Conservation (phyloP, 352 stramenopile species). For the Phytopythium chamaehyphon region DNA sequence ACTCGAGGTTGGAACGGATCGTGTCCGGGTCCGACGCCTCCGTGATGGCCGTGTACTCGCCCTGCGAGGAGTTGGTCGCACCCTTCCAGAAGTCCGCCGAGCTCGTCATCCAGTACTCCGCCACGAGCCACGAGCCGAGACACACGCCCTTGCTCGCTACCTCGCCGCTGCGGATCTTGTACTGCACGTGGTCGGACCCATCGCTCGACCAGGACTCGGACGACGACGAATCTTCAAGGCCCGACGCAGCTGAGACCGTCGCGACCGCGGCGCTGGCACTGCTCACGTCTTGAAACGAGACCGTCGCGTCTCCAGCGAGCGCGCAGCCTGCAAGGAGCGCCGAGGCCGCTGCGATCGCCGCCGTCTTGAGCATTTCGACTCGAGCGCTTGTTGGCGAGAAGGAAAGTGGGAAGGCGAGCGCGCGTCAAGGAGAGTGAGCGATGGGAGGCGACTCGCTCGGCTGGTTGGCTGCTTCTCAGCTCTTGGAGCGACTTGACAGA, state of each 20-base stretch:
- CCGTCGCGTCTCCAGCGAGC: neutral
- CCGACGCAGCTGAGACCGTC: neutral
- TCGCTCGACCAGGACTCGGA: constrained; percentile 4
- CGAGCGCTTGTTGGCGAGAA: too few relatives aligned
- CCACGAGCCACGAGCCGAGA: constrained; percentile 73
- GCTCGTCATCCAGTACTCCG: constrained; percentile 77
- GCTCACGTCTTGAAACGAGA: constrained; percentile 6
- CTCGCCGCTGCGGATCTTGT: constrained; percentile 47
- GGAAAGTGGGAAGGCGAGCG: too few relatives aligned
- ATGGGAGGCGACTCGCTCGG: too few relatives aligned
- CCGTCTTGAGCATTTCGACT: too few relatives aligned
- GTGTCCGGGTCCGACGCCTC: constrained; percentile 25
- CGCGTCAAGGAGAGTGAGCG: too few relatives aligned
- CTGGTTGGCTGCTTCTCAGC: too few relatives aligned
- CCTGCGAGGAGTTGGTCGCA: constrained; percentile 30
- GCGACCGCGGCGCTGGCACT: neutral
- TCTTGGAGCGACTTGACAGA: too few relatives aligned
- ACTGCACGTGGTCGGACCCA: constrained; percentile 37
- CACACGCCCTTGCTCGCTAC: constrained; percentile 60
- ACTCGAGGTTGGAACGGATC: constrained; percentile 38
- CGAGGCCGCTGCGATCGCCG: too few relatives aligned
- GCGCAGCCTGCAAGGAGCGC: too few relatives aligned
- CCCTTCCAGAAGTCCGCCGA: constrained; percentile 54
- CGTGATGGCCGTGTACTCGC: constrained; percentile 66
- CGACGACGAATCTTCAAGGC: constrained; percentile 1